phyloP scores from a whole-genome alignment of 192 early-diverging fungal genomes.

The Glomus cerebriforme region DNA sequence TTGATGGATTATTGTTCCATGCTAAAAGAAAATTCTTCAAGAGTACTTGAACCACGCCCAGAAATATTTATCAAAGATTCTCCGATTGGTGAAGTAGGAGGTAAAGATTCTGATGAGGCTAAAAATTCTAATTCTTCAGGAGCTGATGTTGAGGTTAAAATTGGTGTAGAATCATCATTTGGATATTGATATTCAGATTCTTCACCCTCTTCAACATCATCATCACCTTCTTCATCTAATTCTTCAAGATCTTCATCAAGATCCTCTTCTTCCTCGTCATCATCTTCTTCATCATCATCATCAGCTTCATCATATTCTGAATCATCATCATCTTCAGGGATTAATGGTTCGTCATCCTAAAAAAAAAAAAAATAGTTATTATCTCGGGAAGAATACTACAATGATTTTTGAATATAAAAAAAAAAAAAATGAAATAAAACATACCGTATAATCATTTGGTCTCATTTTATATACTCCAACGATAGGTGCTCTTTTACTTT shows the following conservation, averaged over 20 bases:
- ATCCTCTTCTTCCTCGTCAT: slow-evolving; percentile 18
- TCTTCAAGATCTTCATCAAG: slow-evolving; percentile 22
- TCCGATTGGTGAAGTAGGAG: too few species aligned
- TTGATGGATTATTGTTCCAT: too few species aligned
- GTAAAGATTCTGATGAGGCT: too few species aligned
- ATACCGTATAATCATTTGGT: background rate
- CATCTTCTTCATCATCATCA: slow-evolving; percentile 21
- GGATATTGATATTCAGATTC: background rate
- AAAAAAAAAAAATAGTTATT: background rate
- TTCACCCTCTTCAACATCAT: slow-evolving; percentile 3
- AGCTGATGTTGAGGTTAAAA: too few species aligned
- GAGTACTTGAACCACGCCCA: too few species aligned
- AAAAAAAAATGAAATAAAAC: background rate
- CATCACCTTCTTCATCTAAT: slow-evolving; percentile 2
- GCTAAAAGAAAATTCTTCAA: too few species aligned
- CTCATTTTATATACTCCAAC: slow-evolving; percentile 6
- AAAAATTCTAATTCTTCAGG: too few species aligned
- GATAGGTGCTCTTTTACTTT: background rate
- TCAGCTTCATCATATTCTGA: slow-evolving; percentile 5
- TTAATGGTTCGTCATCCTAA: background rate
- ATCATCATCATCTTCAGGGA: background rate
- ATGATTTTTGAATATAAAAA: background rate
- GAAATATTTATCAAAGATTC: too few species aligned
- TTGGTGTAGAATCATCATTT: too few species aligned
- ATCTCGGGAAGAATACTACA: background rate